Evolutionary conservation across 306 rosid species (phyloP), one percentile per base, ranked within the genome.

Genomic region (Castanea mollissima): DNA sequence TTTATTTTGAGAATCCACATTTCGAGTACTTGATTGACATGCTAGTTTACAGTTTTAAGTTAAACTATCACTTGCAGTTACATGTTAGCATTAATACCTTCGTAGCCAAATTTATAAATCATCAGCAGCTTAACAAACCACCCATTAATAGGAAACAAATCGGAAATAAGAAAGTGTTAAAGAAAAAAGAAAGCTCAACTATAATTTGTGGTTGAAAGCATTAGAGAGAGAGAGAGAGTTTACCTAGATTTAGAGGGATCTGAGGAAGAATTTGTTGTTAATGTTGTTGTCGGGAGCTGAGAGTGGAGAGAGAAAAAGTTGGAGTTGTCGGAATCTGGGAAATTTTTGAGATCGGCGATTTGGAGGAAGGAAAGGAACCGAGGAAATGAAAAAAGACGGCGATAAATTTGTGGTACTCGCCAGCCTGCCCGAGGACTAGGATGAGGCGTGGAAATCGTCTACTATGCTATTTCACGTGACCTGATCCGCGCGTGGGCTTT

Each of bases 331-430:
- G 84, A 84, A 73, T 74, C 85, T 35, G 79, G 52, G 69, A 69
- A 46, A 68, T 38, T 54, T 62, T 59, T 38, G 20, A 29, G 81
- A 85, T 86, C 85, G 88, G 83, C 87, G 84, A 85, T 78, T 73
- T 52, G 78, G 79, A 69, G 83, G 78, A 57, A 76, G 51, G 75
- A 21, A 55, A 16, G 63, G 58, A 60, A 12, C 74, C 91, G 88
- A 87, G 93, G 89, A 90, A 90, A 85, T 84, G 76, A 67, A 70
- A 83, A 74, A 81, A 78, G 63, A 74, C 87, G 85, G 76, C 85
- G 88, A 85, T 82, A 80, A 81, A 77, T 81, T 70, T 44, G 76
- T 15, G 77, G 78, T 78, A 78, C 88, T 81, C 71, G 84, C 57
- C 83, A 65, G 20, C 12, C 15, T 69, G 79, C 46, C 46, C 46